These are phyloP conservation scores for Diaporthe capsici DNA, from an alignment of 2,329 filamentous ascomycete genomes.

Conservation along the genomic window DNA sequence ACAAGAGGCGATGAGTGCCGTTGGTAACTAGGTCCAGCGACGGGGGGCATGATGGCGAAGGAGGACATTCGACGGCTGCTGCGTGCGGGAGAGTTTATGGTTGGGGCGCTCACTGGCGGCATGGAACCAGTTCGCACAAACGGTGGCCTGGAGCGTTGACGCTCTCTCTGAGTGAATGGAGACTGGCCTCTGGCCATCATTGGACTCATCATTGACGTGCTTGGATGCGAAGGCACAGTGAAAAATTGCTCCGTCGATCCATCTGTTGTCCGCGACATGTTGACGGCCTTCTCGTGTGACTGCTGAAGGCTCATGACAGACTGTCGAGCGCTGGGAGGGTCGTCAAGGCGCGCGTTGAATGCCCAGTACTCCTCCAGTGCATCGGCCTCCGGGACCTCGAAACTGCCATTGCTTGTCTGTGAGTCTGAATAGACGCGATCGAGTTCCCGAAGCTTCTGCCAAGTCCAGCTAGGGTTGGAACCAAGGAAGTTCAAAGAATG, in stretches of 20 bases:
- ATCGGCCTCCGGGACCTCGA: conserved; percentile 71
- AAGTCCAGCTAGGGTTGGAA: conserved; percentile 74
- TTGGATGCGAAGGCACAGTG: conserved; percentile 52
- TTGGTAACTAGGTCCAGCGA: conserved; percentile 47
- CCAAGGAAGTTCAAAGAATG: conserved; percentile 54
- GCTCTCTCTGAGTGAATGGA: conserved; percentile 55
- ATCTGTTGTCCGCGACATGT: conserved; percentile 54
- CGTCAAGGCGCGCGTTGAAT: conserved; percentile 76
- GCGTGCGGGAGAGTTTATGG: conserved; percentile 51
- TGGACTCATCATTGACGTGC: conserved; percentile 46
- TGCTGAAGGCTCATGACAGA: conserved; percentile 58
- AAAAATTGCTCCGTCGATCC: conserved; percentile 59
- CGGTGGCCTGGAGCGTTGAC: conserved; percentile 60
- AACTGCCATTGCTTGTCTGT: conserved; percentile 53
- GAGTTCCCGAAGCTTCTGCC: conserved; percentile 77
- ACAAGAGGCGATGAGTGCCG: conserved; percentile 57
- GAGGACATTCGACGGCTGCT: conserved; percentile 34
- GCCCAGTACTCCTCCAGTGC: conserved; percentile 77
- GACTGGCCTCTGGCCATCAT: conserved; percentile 56
- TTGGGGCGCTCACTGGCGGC: conserved; percentile 55
- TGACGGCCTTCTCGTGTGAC: conserved; percentile 45
- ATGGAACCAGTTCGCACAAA: conserved; percentile 68
- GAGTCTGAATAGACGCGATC: conserved; percentile 68
- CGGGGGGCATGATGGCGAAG: conserved; percentile 6
- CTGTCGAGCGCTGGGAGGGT: conserved; percentile 60